Evolutionary conservation across 2,329 filamentous ascomycete genomes (phyloP), one percentile per base, ranked within the genome.

Genomic region (Colletotrichum sp.): DNA sequence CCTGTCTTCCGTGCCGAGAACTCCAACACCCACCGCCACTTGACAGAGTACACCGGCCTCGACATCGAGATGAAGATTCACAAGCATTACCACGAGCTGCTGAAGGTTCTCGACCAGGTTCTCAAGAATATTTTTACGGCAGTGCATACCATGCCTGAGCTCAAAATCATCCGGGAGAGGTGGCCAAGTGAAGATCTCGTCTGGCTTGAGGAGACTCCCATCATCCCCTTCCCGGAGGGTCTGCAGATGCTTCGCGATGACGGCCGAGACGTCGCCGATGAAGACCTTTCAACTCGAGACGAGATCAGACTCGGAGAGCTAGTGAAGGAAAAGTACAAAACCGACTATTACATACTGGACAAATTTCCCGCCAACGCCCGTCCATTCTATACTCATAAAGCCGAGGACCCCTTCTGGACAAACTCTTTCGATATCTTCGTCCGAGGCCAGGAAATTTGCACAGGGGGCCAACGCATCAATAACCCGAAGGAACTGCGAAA

Each of bases 401-500:
- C 93, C 3, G 88, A 93, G 19, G 91, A 98, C 80, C 88, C 91
- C 15, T 88, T 90, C 39, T 92, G 93, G 83, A 98, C 96, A 67
- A 98, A 98, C 83, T 98, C 96, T 0, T 98, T 98, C 80, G 96
- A 98, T 83, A 98, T 98, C 74, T 98, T 98, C 86, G 90, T 98
- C 59, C 94, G 96, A 34, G 96, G 96, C 1, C 96, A 98, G 82
- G 96, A 98, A 83, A 97, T 98, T 73, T 93, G 96, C 61, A 96
- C 95, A 1, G 96, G 96, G 79, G 96, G 96, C 9, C 96, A 98
- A 84, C 95, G 96, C 91, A 98, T 98, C 78, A 94, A 98, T 83
- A 93, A 97, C 77, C 90, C 94, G 0, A 86, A 89, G 6, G 90
- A 94, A 82, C 88, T 98, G n/a, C 90, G 93, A 60, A 90, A 93